Evolutionary conservation across 306 rosid species (phyloP).

Genomic region (Styphnolobium japonicum): DNA sequence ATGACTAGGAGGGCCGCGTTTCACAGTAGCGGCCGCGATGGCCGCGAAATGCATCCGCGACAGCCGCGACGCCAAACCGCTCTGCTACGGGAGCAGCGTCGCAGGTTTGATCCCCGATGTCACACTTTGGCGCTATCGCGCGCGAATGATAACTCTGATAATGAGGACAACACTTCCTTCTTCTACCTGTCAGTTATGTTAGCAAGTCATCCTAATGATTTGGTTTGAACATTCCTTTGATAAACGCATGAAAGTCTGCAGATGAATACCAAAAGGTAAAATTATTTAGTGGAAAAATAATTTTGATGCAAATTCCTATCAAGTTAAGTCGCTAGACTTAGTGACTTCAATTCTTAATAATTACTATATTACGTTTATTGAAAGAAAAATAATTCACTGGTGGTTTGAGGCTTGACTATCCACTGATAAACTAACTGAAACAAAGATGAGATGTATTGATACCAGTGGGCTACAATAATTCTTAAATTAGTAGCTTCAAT

Average conservation of each 20-base stretch:
- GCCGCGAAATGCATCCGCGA: too few species aligned
- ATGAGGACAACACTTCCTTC: not conserved
- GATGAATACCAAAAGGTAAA: slow-evolving; percentile 11
- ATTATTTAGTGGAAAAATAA: not conserved
- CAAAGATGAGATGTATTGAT: slow-evolving; percentile 26
- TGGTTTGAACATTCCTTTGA: not conserved
- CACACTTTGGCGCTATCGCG: too few species aligned
- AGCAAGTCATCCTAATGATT: not conserved
- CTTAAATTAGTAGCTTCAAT: not conserved
- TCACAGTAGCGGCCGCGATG: too few species aligned
- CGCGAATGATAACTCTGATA: too few species aligned
- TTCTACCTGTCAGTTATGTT: not conserved
- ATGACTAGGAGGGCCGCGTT: too few species aligned
- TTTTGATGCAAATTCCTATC: not conserved
- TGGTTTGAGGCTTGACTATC: slow-evolving; percentile 88
- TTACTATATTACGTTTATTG: not conserved
- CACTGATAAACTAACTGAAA: slow-evolving; percentile 94
- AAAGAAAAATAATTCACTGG: slow-evolving; percentile 22
- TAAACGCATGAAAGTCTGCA: slow-evolving; percentile 61
- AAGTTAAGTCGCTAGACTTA: not conserved
- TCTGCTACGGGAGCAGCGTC: too few species aligned
- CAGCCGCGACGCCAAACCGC: too few species aligned
- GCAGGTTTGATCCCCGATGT: too few species aligned
- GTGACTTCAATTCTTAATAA: not conserved
- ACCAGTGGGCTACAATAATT: slow-evolving; percentile 13